These are phyloP conservation scores for Marasmius oreades DNA, from an alignment of 1,284 basidiomycete genomes.

Conservation along the genomic window DNA sequence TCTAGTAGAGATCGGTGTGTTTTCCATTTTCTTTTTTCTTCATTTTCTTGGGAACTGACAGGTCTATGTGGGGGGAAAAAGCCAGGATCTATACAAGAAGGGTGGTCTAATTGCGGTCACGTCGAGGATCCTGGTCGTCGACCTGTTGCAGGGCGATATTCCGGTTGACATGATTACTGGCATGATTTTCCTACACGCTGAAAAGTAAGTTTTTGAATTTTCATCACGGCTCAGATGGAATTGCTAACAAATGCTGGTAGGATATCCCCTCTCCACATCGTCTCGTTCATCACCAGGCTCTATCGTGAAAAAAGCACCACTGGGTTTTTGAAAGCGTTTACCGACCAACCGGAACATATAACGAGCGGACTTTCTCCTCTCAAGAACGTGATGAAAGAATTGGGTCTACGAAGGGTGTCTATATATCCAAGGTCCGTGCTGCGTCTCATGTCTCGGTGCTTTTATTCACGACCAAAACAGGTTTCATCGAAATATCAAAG, in stretches of 20 bases:
- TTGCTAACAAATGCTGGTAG: conserved; percentile 34
- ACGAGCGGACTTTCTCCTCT: conserved; percentile 89
- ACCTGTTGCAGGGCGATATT: conserved; percentile 88
- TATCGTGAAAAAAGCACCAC: conserved; percentile 84
- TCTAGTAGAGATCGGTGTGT: conserved; percentile 73
- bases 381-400: conserved; percentile 89
- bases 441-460: too few species aligned
- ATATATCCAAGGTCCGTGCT: conserved; percentile 86
- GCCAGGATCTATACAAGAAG: conserved; percentile 80
- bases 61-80: too few species aligned
- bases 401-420: conserved; percentile 84
- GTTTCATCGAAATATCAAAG: conserved; percentile 86
- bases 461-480: too few species aligned
- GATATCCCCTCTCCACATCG: conserved; percentile 79
- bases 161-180: conserved; percentile 87
- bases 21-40: background rate
- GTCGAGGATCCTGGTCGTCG: conserved; percentile 91
- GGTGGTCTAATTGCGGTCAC: conserved; percentile 93
- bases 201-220: conserved; percentile 66
- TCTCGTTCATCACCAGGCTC: conserved; percentile 88
- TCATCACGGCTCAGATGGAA: background rate
- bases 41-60: too few species aligned
- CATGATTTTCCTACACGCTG: conserved; percentile 92
- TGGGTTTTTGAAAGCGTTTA: conserved; percentile 96
- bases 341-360: conserved; percentile 94